Base-by-base conservation (phyloP, 2,329 filamentous ascomycete species). In the Endoconidiophora laricicola region DNA sequence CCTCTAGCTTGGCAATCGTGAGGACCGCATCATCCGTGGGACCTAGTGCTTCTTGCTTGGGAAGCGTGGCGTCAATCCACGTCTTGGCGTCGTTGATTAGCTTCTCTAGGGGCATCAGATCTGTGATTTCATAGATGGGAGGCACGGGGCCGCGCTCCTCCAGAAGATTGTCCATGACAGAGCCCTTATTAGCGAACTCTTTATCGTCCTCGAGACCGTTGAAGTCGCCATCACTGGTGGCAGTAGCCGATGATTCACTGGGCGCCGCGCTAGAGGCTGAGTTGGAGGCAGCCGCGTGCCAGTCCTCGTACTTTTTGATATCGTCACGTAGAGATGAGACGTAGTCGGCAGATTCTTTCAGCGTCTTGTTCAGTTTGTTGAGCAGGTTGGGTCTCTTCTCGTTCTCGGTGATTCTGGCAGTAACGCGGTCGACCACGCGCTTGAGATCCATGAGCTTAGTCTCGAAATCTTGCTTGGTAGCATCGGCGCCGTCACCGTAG, bases 401-500 rank as follows among this genome's bases (percentile, higher is more conserved):
- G 2, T 76, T 71, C 63, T 98, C 90, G 14, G 81, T 73, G 44
- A 81, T 79, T 53, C 91, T 78, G 60, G 74, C 78, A 57, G 86
- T 73, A 23, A 94, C 78, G 1, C 88, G 90, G 29, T 76, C 69
- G 48, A 88, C 83, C 44, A 95, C 75, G 48, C 79, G 76, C 60
- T 86, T 81, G 46, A 98, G 76, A 42, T 75, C 76, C 63, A 85
- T 81, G 46, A 93, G 74, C 61, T 81, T 86, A 50, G 76, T 72
- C 62, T 81, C 84, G 58, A 98, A 74, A 44, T 81, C 78, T 2
- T 84, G 78, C 52, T 79, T 80, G 36, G 76, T 71, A 3, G 91
- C 88, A 45, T 87, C 79, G 14, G 75, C 73, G 50, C 90, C 86
- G 44, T 88, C 87, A 14, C 77, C 84, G 61, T 94, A 91, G 53